phyloP scores from a whole-genome alignment of 2,329 filamentous ascomycete species.

The Xylaria sp. region DNA sequence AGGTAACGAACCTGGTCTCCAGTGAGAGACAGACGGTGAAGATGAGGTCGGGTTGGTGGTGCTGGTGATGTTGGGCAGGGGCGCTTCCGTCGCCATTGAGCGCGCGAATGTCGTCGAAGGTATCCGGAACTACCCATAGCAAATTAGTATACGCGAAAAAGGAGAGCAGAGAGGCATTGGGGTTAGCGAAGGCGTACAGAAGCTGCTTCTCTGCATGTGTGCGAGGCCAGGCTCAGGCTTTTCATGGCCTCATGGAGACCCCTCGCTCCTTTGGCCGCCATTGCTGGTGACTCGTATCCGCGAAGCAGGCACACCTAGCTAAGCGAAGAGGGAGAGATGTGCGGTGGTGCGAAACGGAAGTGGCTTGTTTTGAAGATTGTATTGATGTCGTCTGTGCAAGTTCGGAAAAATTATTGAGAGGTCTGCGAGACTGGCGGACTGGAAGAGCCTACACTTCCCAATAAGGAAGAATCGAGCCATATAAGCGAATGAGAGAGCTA shows the following conservation, averaged over 20 bases:
- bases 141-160: conserved; percentile 21
- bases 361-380: background rate
- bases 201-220: conserved; percentile 53
- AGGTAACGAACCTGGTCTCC: conserved; percentile 57
- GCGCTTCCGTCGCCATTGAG: conserved; percentile 67
- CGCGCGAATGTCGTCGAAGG: conserved; percentile 57
- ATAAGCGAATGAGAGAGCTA: conserved; percentile 29
- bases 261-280: conserved; percentile 62
- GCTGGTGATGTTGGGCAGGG: conserved; percentile 54
- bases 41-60: conserved; percentile 52
- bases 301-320: background rate
- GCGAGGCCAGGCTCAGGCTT: conserved; percentile 59
- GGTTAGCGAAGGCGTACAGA: conserved; percentile 43
- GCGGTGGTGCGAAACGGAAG: background rate
- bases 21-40: conserved; percentile 50
- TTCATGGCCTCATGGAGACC: conserved; percentile 66
- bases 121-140: conserved; percentile 42
- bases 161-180: background rate
- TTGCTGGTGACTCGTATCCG: conserved; percentile 35
- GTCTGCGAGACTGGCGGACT: background rate
- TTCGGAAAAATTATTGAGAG: conserved; percentile 46
- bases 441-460: conserved; percentile 8
- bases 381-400: conserved; percentile 22
- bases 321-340: background rate
- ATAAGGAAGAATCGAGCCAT: conserved; percentile 13